Evolutionary conservation across 805 yeast species (phyloP), one percentile per base, ranked within the genome.

Genomic region (Yamadazyma takamatsuzukensis): DNA sequence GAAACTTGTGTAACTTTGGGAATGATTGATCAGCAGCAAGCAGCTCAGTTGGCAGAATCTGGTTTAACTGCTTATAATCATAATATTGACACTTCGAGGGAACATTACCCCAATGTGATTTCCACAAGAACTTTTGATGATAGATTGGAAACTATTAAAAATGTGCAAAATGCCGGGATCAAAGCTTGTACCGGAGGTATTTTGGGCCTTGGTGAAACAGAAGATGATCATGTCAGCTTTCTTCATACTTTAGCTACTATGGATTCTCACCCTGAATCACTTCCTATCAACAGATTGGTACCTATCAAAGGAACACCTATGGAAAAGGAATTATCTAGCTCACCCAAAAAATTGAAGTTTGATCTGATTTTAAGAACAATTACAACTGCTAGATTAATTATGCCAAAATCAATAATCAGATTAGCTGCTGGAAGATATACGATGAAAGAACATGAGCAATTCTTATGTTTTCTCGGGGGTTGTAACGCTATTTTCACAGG

Each of bases 61-160:
- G 90, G 93, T 0, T 61, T 83, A 34, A 83, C 93, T 5, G 90
- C 93, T 1, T 83, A 83, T 53, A 83, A 83, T 49, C 93, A 83
- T 56, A 83, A 83, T 49, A 73, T 83, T 37, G 93, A 83, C 51
- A 83, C 93, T 2, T 81, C 89, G 1, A 68, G 87, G 45, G 86
- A 82, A 41, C 83, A 80, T 49, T 83, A 83, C 44, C 79, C 83
- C 27, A 75, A 70, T n/a, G 78, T 82, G 11, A 81, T 83, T 35
- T 63, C 84, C 9, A 79, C 90, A 1, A 67, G 93, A 51, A 49
- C 74, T 10, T 83, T 72, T 45, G 89, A 83, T 51, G 90, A 83
- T 33, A 70, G 93, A 31, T 68, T 83, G 41, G 40, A 69, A 27
- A 83, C 93, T 0, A 76, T 83, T 34, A 64, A 68, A 18, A 79